Percentiles rank a stretch among this genome's conserved stretches.
phyloP scores from a whole-genome alignment of 176 grass and related monocot species.

The Raddia distichophylla region DNA sequence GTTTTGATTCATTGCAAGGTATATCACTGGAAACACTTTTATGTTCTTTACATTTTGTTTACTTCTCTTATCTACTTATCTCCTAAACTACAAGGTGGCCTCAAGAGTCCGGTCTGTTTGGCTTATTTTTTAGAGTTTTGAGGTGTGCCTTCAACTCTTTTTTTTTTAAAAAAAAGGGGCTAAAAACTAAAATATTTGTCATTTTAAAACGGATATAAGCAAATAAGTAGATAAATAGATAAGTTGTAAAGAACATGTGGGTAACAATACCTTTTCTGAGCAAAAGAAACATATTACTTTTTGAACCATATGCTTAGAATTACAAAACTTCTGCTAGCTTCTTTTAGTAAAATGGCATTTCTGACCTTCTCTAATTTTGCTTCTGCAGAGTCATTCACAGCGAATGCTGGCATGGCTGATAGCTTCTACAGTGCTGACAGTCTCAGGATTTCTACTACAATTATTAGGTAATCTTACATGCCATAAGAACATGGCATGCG shows the following conservation, averaged over 20 bases:
- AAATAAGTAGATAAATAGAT: too few species aligned
- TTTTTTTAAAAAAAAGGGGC: too few species aligned
- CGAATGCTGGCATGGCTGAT: slow-evolving; percentile 72
- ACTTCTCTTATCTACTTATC: too few species aligned
- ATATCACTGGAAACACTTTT: not conserved
- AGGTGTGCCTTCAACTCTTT: too few species aligned
- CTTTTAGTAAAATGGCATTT: not conserved
- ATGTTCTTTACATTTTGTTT: too few species aligned
- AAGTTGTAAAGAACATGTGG: too few species aligned
- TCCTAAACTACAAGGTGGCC: too few species aligned
- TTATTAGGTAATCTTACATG: slow-evolving; percentile 60
- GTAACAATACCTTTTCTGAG: not conserved
- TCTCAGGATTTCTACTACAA: slow-evolving; percentile 65
- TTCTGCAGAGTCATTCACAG: slow-evolving; percentile 64
- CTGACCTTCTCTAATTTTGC: slow-evolving; percentile 25
- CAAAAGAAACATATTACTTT: not conserved
- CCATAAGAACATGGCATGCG: not conserved
- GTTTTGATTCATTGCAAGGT: slow-evolving; percentile 84
- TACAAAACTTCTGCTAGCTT: not conserved
- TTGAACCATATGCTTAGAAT: slow-evolving; percentile 19
- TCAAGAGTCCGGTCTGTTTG: too few species aligned
- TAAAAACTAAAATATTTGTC: too few species aligned
- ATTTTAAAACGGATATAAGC: too few species aligned
- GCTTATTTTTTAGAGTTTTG: too few species aligned
- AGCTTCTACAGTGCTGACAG: slow-evolving; percentile 57